A percentile compares a stretch with the other conserved stretches of the same genome.
phyloP scores from a whole-genome alignment of 164 flowering plant genomes.

The Malania oleifera region DNA sequence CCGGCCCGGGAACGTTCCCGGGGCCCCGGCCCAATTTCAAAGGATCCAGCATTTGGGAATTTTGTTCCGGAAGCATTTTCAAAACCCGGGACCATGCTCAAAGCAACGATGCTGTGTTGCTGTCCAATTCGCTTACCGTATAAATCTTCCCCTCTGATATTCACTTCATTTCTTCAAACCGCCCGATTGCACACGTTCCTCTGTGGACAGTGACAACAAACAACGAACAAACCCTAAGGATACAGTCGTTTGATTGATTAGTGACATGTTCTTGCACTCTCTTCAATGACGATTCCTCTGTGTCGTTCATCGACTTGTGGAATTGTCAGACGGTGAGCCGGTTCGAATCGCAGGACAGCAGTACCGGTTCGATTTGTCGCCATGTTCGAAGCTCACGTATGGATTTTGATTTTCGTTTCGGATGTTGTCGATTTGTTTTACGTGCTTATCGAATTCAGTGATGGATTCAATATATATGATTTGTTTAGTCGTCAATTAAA shows the following conservation, averaged over 20 bases:
- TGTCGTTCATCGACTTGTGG: slow-evolving; percentile 1
- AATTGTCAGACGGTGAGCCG: slow-evolving; percentile 3
- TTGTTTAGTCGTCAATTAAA: too few species aligned
- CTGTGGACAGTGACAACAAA: slow-evolving; percentile 1
- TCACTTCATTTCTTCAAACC: slow-evolving; percentile 7
- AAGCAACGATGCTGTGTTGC: too few species aligned
- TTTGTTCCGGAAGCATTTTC: too few species aligned
- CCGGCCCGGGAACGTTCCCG: too few species aligned
- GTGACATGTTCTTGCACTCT: background rate
- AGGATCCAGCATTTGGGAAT: too few species aligned
- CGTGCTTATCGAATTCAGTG: background rate
- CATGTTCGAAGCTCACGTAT: slow-evolving; percentile 60
- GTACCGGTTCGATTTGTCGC: slow-evolving; percentile 9
- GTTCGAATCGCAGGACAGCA: slow-evolving; percentile 1
- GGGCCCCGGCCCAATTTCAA: too few species aligned
- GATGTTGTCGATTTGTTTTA: background rate
- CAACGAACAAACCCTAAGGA: background rate
- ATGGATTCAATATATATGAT: background rate
- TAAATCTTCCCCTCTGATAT: background rate
- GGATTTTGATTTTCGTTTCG: background rate
- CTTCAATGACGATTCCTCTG: slow-evolving; percentile 10
- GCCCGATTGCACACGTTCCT: slow-evolving; percentile 10
- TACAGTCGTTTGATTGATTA: too few species aligned
- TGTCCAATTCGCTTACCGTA: background rate
- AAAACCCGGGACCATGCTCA: too few species aligned